Base-by-base conservation (phyloP, 495 filamentous ascomycete genomes). In the Viridothelium virens region DNA sequence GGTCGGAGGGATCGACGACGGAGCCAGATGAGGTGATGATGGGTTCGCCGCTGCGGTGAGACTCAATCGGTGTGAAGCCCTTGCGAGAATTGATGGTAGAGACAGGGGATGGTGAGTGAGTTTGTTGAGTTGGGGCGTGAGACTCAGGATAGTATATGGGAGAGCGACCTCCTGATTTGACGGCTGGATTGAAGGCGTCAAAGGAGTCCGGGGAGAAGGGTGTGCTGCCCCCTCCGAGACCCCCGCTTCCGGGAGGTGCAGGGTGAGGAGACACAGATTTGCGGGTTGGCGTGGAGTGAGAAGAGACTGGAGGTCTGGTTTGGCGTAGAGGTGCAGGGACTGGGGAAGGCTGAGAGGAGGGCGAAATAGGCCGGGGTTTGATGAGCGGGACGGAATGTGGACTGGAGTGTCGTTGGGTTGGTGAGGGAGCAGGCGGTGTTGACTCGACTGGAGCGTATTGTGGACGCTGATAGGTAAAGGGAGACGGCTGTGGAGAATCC, bases 201-300 rank as follows among this genome's bases (percentile, higher is more conserved):
- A 91, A 97, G 16, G 89, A 91, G 73, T 97, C 94, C 0, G 95
- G 94, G 18, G 89, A 90, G 71, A 96, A 97, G 0, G 94, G 92
- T 25, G 89, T 79, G 10, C 83, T 85, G 0, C 88, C 36, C 1
- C 11, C 5, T 53, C 12, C 18, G 11, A 5, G 48, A 1, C 48
- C 48, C 1, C 12, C 16, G 48, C 41, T 16, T 16, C 46, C 76
- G 33, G 75, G 71, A n/a, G 84, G 78, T 1, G 78, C 77, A 3
- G 90, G 91, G 10, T 83, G 82, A 0, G 90, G 89, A 71, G 89
- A 92, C 56, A 92, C 81, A 1, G 91, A 92, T 72, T 94, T 93
- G 33, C 89, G 83, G 41, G 80, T 81, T 38, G 86, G 85, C 12
- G 80, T 84, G 34, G 85, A 82, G 33, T 81, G 81, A 64, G 85